Evolutionary conservation across 2,329 filamentous ascomycete genomes (phyloP), one percentile per base, ranked within the genome.

Genomic region (Ceratocystis diversiconidia): DNA sequence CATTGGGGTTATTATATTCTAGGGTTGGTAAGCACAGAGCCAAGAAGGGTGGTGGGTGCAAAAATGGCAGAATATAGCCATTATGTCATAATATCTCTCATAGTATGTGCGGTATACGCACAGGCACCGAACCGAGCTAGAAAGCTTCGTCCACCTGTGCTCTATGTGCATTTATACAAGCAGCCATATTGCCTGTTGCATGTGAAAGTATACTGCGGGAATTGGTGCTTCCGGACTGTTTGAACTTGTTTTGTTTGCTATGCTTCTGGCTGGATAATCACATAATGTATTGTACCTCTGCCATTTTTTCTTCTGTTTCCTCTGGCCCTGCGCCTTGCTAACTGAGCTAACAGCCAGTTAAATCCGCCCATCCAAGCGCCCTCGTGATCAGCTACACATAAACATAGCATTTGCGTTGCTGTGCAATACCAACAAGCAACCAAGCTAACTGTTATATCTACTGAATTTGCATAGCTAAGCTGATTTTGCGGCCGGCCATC

Each of bases 11-110:
- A n/a, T 17, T 1, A 8, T 5, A 4, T 15, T 15, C 0, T 52
- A 52, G 8, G 48, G 48, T 12, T 52, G 12, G 0, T 4, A 5
- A 52, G 48, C 19, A 41, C 5, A 50, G 30, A 15, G 22, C 50
- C 12, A 28, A 28, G 50, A 28, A 12, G 4, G 7, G 6, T n/a
- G n/a, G n/a, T n/a, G n/a, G n/a, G n/a, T 12, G 5, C 48, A 25
- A 17, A 7, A 12, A 7, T 12, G 28, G 55, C 55, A 59, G 55
- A n/a, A 36, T 19, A 36, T 8, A 32, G 36, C 55, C 28, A 59
- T 59, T 59, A 59, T 59, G 55, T 59, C 55, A 59, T 59, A 59
- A 36, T 59, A 30, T 59, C 55, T 59, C 55, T 36, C 28, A 17
- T 12, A 15, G 36, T 41, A 41, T 41, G 36, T 15, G 36, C 5